A percentile compares a stretch with the other conserved stretches of the same genome.
phyloP scores from a whole-genome alignment of 2,329 filamentous ascomycete genomes.

The Spiromastix sp. region DNA sequence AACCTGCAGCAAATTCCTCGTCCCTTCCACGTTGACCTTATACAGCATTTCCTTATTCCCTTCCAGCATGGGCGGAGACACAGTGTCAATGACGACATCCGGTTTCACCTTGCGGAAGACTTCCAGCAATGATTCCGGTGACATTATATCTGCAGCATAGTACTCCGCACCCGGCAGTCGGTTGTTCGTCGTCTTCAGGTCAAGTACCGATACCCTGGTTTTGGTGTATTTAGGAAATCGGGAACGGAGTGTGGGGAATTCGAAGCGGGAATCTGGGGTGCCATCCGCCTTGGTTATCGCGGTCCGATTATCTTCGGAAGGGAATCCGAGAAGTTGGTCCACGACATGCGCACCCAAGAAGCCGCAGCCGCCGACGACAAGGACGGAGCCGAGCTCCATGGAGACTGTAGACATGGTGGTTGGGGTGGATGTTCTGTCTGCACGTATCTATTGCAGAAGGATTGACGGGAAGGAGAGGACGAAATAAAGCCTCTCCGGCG shows the following conservation, averaged over 20 bases:
- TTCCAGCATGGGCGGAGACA: conserved; percentile 53
- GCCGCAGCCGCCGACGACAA: conserved; percentile 74
- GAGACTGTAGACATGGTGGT: too few relatives aligned
- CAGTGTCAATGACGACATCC: conserved; percentile 84
- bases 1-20: conserved; percentile 56
- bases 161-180: conserved; percentile 54
- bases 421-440: too few relatives aligned
- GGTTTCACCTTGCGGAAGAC: conserved; percentile 60
- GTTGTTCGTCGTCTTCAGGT: conserved; percentile 62
- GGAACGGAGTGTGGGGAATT: conserved; percentile 25
- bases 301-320: conserved; percentile 25
- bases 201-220: conserved; percentile 56
- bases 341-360: conserved; percentile 79
- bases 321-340: conserved; percentile 57
- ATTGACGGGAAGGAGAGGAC: neutral
- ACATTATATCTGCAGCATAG: conserved; percentile 69
- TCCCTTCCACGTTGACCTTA: conserved; percentile 83
- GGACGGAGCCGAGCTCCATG: conserved; percentile 54
- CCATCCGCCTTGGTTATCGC: conserved; percentile 5
- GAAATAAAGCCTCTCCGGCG: too few relatives aligned
- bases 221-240: conserved; percentile 34
- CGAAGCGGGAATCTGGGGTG: conserved; percentile 25
- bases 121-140: conserved; percentile 47
- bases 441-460: neutral
- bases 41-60: conserved; percentile 53